Percentiles rank a stretch among this genome's conserved stretches.
phyloP scores from a whole-genome alignment of 23 red algal genomes.

The Cyanidiococcus yangmingshanensis region DNA sequence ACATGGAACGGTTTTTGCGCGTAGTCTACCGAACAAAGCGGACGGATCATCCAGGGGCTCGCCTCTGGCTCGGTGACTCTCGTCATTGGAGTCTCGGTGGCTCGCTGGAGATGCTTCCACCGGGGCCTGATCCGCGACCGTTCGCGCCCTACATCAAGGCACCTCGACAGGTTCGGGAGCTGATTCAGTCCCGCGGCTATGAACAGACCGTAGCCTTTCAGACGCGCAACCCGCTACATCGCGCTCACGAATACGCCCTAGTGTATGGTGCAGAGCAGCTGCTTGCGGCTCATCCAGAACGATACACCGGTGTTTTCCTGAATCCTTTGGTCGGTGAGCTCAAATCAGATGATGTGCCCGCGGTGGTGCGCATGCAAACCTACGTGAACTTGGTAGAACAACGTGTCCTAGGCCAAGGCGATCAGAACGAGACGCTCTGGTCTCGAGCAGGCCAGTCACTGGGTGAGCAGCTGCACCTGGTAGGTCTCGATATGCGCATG shows the following conservation, averaged over 20 bases:
- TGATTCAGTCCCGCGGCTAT: constrained; percentile 39
- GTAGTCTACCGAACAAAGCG: constrained; percentile 66
- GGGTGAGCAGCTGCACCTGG: constrained; percentile 60
- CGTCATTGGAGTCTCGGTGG: constrained; percentile 51
- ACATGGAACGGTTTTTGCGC: constrained; percentile 65
- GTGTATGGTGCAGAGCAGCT: constrained; percentile 79
- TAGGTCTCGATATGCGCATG: constrained; percentile 94
- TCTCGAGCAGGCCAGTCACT: constrained; percentile 53
- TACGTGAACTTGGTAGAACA: constrained; percentile 63
- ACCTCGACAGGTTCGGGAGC: constrained; percentile 52
- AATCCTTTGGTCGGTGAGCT: constrained; percentile 93
- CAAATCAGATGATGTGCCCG: constrained; percentile 87
- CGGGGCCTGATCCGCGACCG: constrained; percentile 43
- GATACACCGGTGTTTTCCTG: constrained; percentile 68
- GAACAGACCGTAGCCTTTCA: constrained; percentile 76
- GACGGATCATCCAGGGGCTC: constrained; percentile 82
- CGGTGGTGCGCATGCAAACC: constrained; percentile 67
- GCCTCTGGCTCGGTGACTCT: constrained; percentile 63
- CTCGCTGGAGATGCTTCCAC: constrained; percentile 23
- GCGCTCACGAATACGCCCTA: constrained; percentile 93
- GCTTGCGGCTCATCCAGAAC: constrained; percentile 20
- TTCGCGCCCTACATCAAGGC: constrained; percentile 65
- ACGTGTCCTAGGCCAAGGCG: constrained; percentile 65
- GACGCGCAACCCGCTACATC: constrained; percentile 93
- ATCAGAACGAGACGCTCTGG: constrained; percentile 83